Conservation (phyloP, 306 rosid species). For the Quercus aquifolioides region DNA sequence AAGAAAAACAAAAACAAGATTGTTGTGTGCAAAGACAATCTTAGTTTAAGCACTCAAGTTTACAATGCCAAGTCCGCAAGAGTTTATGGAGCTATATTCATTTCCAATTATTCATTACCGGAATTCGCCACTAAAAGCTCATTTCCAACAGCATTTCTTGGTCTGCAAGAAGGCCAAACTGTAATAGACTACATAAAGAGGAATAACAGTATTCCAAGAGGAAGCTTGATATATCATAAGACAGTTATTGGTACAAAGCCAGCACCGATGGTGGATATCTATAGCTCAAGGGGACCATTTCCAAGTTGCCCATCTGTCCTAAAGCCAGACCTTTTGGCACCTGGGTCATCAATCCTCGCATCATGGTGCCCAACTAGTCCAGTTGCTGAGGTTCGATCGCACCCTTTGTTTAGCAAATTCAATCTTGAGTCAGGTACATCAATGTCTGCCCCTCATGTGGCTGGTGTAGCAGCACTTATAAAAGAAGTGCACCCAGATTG, state of each 20-base stretch:
- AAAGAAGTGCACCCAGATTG: constrained; percentile 49
- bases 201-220: constrained; percentile 28
- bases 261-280: constrained; percentile 53
- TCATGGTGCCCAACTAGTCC: constrained; percentile 63
- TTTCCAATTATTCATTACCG: constrained; percentile 35
- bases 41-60: constrained; percentile 16
- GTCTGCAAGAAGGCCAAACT: constrained; percentile 36
- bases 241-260: constrained; percentile 48
- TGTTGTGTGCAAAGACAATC: constrained; percentile 58
- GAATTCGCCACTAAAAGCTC: neutral
- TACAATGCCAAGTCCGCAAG: constrained; percentile 1
- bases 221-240: constrained; percentile 31
- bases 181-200: constrained; percentile 44
- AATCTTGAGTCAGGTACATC: constrained; percentile 64
- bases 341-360: constrained; percentile 65
- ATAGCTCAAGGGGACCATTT: constrained; percentile 80
- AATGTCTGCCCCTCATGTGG: constrained; percentile 75
- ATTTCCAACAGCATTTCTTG: constrained; percentile 31
- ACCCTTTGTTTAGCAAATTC: constrained; percentile 25
- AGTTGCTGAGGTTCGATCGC: neutral
- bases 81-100: constrained; percentile 51
- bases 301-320: constrained; percentile 50
- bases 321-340: constrained; percentile 79
- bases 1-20: constrained; percentile 34
- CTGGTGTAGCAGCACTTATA: constrained; percentile 63